A percentile compares a stretch with the other conserved stretches of the same genome.
Evolutionary conservation across 1,139 yeast species (phyloP).

Genomic region (Saccharomyces hybrid): DNA sequence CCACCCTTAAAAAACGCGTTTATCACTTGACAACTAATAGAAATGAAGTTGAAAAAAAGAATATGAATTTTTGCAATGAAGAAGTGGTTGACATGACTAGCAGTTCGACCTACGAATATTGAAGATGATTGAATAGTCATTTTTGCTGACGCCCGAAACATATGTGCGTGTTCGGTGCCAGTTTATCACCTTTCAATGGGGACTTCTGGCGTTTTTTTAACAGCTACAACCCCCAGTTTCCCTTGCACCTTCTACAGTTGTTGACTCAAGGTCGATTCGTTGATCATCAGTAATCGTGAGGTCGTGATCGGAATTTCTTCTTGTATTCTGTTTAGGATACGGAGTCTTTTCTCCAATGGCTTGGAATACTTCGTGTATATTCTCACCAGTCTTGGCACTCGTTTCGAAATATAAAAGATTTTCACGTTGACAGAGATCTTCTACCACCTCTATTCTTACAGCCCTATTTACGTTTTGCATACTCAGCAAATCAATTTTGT

Average conservation of each 20-base stretch:
- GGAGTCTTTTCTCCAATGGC: constrained; percentile 66
- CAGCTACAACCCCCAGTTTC: not conserved
- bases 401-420: constrained; percentile 88
- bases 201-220: not conserved
- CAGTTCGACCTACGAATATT: too few relatives aligned
- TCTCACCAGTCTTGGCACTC: constrained; percentile 86
- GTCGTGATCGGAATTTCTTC: constrained; percentile 12
- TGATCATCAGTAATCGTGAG: constrained; percentile 20
- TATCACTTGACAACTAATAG: not conserved
- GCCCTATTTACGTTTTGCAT: constrained; percentile 44
- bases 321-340: constrained; percentile 16
- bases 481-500: constrained; percentile 66
- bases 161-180: too few relatives aligned
- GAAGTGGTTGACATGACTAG: not conserved
- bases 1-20: not conserved
- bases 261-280: constrained; percentile 19
- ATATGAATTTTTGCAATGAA: not conserved
- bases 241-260: not conserved
- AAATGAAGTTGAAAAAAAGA: not conserved
- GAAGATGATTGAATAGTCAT: too few relatives aligned
- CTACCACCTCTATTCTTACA: constrained; percentile 84
- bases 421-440: constrained; percentile 73
- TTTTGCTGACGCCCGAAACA: too few relatives aligned
- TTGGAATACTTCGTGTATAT: constrained; percentile 85
- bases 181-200: too few relatives aligned